A percentile compares a stretch with the other conserved stretches of the same genome.
Evolutionary conservation across 768 basidiomycete genomes (phyloP).

Genomic region (Mycena rosella): DNA sequence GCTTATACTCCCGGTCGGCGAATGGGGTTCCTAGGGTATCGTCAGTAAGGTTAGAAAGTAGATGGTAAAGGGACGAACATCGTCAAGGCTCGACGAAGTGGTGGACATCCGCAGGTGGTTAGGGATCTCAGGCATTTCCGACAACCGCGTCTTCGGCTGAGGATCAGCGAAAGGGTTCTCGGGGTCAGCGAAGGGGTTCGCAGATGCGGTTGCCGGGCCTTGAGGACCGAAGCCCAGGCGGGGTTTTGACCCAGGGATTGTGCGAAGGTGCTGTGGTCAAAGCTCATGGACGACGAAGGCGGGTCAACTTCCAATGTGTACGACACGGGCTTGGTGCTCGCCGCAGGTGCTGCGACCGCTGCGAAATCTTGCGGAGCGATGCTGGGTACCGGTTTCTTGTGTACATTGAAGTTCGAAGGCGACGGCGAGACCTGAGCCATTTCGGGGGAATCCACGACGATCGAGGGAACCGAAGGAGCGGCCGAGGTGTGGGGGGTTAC

Average conservation of each 20-base stretch:
- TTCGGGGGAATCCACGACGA: slow-evolving; percentile 18
- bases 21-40: slow-evolving; percentile 12
- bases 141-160: slow-evolving; percentile 26
- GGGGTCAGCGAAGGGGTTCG: slow-evolving; percentile 37
- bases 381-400: slow-evolving; percentile 30
- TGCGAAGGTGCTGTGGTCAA: slow-evolving; percentile 27
- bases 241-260: slow-evolving; percentile 33
- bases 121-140: slow-evolving; percentile 35
- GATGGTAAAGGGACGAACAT: not conserved
- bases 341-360: not conserved
- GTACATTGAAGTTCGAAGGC: slow-evolving; percentile 8
- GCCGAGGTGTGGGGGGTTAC: slow-evolving; percentile 10
- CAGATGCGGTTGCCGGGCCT: slow-evolving; percentile 24
- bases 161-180: slow-evolving; percentile 35
- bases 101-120: slow-evolving; percentile 36
- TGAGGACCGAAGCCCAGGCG: slow-evolving; percentile 26
- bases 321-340: slow-evolving; percentile 10
- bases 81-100: slow-evolving; percentile 28
- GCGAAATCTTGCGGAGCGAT: slow-evolving; percentile 9
- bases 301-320: slow-evolving; percentile 28
- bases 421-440: slow-evolving; percentile 8
- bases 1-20: slow-evolving; percentile 27
- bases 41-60: not conserved
- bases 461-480: slow-evolving; percentile 26
- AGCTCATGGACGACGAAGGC: slow-evolving; percentile 30